Conservation (phyloP, 306 rosid genomes). For the Dryas drummondii region DNA sequence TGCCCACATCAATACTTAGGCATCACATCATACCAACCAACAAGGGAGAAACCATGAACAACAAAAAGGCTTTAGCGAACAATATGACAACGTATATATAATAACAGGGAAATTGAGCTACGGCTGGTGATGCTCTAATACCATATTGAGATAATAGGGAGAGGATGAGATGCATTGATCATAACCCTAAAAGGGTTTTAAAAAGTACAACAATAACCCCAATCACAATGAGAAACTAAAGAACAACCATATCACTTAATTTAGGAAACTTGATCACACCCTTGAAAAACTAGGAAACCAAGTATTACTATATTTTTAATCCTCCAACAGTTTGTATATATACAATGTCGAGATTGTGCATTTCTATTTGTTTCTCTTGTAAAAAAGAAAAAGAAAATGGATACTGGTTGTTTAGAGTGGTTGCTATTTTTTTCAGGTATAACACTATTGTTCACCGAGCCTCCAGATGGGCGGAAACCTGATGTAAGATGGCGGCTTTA, state of each 20-base stretch:
- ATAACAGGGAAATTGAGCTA: too few relatives aligned
- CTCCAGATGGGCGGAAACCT: slow-evolving; percentile 85
- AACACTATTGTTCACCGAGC: slow-evolving; percentile 76
- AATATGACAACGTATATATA: too few relatives aligned
- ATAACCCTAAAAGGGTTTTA: background rate
- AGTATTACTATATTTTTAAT: background rate
- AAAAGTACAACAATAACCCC: background rate
- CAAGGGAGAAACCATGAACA: too few relatives aligned
- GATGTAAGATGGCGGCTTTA: slow-evolving; percentile 89
- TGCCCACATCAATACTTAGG: background rate
- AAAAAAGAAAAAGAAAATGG: background rate
- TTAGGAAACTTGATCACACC: background rate
- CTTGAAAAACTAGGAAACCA: background rate
- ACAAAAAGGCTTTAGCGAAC: too few relatives aligned
- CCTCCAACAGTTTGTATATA: background rate
- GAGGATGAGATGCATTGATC: background rate
- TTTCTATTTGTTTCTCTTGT: background rate
- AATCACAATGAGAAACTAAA: background rate
- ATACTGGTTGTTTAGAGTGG: slow-evolving; percentile 7
- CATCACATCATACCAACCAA: background rate
- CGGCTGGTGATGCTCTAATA: background rate
- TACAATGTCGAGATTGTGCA: background rate
- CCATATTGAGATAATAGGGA: background rate
- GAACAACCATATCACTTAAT: background rate
- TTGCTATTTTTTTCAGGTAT: slow-evolving; percentile 53